These are phyloP conservation scores for Dendrobium chrysotoxum DNA, from an alignment of 106 monocot species.

Conservation along the genomic window DNA sequence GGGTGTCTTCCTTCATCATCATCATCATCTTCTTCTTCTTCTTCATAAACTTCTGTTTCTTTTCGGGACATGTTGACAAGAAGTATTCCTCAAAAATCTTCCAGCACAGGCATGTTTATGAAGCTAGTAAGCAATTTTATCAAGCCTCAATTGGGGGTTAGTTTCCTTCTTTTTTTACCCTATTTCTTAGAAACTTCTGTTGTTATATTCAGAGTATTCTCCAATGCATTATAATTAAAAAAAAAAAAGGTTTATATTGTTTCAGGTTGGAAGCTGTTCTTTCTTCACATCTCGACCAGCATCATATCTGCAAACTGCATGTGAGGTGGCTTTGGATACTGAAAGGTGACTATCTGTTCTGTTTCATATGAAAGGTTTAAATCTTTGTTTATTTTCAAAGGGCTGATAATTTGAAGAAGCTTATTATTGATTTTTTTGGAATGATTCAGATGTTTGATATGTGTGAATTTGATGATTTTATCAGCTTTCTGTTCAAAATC, in stretches of 20 bases:
- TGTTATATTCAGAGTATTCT: neutral
- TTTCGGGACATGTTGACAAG: neutral
- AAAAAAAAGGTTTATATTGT: neutral
- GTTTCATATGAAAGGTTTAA: neutral
- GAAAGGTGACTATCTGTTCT: slow-evolving; percentile 3
- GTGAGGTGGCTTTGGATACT: neutral
- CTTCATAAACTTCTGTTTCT: neutral
- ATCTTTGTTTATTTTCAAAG: neutral
- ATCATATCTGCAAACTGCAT: slow-evolving; percentile 11
- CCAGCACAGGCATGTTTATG: neutral
- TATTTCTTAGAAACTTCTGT: neutral
- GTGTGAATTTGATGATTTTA: neutral
- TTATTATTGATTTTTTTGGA: neutral
- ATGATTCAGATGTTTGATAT: neutral
- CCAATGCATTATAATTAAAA: neutral
- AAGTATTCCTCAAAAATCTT: neutral
- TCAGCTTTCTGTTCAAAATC: neutral
- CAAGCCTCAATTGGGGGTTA: slow-evolving; percentile 1
- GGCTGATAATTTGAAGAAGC: neutral
- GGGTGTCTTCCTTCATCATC: neutral
- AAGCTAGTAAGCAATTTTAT: neutral
- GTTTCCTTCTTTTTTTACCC: neutral
- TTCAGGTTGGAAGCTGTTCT: slow-evolving; percentile 9
- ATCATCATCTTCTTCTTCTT: neutral
- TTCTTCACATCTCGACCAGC: slow-evolving; percentile 11